Percentiles rank a stretch among this genome's conserved stretches.
Conservation (phyloP, 2,329 filamentous ascomycete genomes). For the Trichoderma pleuroti region DNA sequence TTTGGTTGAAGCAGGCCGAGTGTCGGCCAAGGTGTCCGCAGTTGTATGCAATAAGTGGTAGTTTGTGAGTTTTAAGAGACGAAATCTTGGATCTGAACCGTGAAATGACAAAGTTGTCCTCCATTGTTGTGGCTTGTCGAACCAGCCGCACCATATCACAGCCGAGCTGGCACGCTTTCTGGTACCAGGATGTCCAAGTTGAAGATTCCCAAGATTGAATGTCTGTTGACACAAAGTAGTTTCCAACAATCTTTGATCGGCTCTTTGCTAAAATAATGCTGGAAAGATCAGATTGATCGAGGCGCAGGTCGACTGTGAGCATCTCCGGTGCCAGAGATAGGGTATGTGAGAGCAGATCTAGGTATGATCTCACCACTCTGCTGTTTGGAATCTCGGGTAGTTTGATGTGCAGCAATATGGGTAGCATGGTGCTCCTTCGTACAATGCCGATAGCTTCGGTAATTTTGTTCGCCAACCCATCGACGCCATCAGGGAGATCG, state of each 20-base stretch:
- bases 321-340: slow-evolving; percentile 4
- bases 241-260: slow-evolving; percentile 6
- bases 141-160: slow-evolving; percentile 3
- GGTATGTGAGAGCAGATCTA: slow-evolving; percentile 2
- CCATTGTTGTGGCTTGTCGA: neutral
- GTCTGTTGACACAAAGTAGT: slow-evolving; percentile 7
- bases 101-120: neutral
- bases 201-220: slow-evolving; percentile 6
- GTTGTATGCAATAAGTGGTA: slow-evolving; percentile 10
- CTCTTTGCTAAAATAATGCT: neutral
- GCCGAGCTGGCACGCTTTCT: slow-evolving; percentile 6
- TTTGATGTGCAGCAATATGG: neutral
- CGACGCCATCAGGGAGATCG: neutral
- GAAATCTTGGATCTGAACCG: neutral
- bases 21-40: neutral
- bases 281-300: neutral
- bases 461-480: neutral
- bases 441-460: slow-evolving; percentile 6
- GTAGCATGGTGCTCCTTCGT: slow-evolving; percentile 9
- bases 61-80: neutral
- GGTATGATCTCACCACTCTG: neutral
- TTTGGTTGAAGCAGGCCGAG: slow-evolving; percentile 7
- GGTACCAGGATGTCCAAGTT: slow-evolving; percentile 8
- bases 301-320: slow-evolving; percentile 4
- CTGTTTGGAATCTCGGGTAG: neutral